A percentile compares a stretch with the other conserved stretches of the same genome.
Evolutionary conservation across 139 green algal species (phyloP).

Genomic region (Dunaliella sp.): DNA sequence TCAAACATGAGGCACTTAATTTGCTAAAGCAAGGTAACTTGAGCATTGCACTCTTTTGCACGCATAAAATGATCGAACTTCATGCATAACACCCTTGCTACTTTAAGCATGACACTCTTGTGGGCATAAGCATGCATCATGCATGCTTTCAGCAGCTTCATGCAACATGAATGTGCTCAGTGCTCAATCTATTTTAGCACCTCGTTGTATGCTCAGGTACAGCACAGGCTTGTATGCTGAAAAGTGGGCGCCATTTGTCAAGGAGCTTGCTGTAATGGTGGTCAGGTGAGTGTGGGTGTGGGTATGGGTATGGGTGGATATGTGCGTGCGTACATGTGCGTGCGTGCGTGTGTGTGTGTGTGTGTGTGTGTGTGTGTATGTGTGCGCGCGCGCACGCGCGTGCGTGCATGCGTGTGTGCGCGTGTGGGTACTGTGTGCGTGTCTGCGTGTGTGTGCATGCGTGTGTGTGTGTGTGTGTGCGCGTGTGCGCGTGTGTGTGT

Average conservation of each 20-base stretch:
- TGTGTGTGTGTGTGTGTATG: background rate
- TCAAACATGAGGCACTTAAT: no score
- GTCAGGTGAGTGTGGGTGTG: slow-evolving; percentile 33
- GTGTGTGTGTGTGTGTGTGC: no score
- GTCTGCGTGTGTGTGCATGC: no score
- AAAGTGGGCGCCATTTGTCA: slow-evolving; percentile 86
- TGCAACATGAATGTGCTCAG: background rate
- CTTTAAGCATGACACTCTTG: background rate
- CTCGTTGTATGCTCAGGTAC: no score
- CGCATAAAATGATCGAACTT: no score
- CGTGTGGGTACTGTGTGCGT: no score
- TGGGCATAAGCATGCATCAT: background rate
- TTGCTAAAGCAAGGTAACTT: no score
- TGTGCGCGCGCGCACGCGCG: no score
- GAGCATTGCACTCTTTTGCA: no score
- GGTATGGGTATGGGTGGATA: background rate
- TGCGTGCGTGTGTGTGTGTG: background rate
- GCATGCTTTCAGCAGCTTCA: background rate
- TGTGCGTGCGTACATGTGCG: background rate
- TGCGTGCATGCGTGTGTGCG: no score
- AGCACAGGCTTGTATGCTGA: slow-evolving; percentile 89
- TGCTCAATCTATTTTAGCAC: background rate
- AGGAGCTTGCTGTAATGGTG: slow-evolving; percentile 77
- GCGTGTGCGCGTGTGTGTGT: no score
- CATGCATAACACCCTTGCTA: background rate